These are phyloP conservation scores for Fraxinus sp. DNA, from an alignment of 305 asterid species.

Conservation along the genomic window DNA sequence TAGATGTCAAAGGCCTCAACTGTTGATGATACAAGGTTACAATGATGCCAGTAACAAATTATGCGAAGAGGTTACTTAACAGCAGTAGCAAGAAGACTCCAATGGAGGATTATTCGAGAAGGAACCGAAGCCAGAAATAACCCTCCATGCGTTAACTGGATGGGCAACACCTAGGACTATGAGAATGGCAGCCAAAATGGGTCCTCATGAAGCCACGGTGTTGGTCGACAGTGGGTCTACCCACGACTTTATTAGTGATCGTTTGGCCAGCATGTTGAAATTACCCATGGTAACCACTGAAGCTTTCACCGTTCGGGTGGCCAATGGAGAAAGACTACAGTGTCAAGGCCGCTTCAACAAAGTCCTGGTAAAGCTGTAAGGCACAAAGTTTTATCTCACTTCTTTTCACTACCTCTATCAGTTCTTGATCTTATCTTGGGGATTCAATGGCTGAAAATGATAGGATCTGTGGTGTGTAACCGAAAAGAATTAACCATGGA, in stretches of 20 bases:
- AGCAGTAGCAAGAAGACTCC: background rate
- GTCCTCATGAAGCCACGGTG: background rate
- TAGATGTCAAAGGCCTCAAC: background rate
- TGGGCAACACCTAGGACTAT: background rate
- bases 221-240: background rate
- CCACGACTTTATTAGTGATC: background rate
- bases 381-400: background rate
- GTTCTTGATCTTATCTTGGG: background rate
- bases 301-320: background rate
- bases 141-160: background rate
- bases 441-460: background rate
- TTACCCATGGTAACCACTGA: background rate
- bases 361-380: background rate
- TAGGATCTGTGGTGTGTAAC: background rate
- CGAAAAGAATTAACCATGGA: background rate
- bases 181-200: background rate
- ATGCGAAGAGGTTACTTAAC: no score
- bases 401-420: background rate
- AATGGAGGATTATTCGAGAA: no score
- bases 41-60: background rate
- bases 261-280: background rate
- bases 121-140: background rate
- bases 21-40: background rate
- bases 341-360: background rate
- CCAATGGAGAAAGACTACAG: background rate